Base-by-base conservation (phyloP, 2,329 filamentous ascomycete species). In the Ambrosiella beaveri region DNA sequence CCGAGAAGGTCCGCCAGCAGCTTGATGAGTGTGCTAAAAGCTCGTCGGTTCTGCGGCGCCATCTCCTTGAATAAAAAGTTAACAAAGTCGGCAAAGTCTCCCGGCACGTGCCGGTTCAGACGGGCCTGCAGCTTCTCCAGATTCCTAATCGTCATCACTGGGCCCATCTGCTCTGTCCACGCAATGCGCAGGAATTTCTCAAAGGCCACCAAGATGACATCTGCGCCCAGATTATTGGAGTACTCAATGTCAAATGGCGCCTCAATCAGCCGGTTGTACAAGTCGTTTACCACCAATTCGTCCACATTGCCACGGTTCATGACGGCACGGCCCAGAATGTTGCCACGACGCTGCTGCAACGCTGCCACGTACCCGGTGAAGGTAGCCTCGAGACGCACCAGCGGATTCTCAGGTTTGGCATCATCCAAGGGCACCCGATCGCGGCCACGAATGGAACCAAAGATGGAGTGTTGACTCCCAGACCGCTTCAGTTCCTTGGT, bases 151-250 rank as follows among this genome's bases (percentile, higher is more conserved):
- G 86, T 81, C 68, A 97, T 81, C 58, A 97, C 80, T 2, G 87
- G 81, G 0, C 91, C 91, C 75, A 96, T 89, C 64, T 88, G 84
- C 63, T 91, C 86, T 60, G 79, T 82, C 91, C 91, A 97, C 11
- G 87, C 89, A 62, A 89, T 84, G 60, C 82, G 82, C 61, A 96
- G 73, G 64, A 96, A 97, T 62, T 94, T 96, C 68, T 96, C 90
- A 67, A 96, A 97, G 0, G 90, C 86, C 35, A 86, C 85, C 66
- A 96, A 95, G 4, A 97, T 77, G 17, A 91, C 82, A 65, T 96
- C 89, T 7, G 91, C 81, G 2, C 83, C 79, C 7, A 87, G 77
- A 60, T 95, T 88, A 0, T 82, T 78, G 1, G 86, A 81, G 8
- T 82, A 74, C 57, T 94, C 85, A 62, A 86, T 77, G 65, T 88